These are phyloP conservation scores for Diaporthe vaccinii DNA, from an alignment of 2,329 filamentous ascomycete genomes.

Conservation along the genomic window DNA sequence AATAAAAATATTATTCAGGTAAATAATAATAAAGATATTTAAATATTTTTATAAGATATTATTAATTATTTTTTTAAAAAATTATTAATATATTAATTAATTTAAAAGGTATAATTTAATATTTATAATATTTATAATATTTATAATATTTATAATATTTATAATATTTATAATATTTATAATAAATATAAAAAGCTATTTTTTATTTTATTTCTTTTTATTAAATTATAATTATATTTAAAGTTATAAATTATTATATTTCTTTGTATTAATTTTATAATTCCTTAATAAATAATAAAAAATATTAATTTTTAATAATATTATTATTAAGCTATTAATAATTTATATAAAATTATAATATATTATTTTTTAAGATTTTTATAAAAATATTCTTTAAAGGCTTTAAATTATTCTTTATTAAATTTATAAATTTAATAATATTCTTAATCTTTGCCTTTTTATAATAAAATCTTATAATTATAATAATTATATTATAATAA, in stretches of 20 bases:
- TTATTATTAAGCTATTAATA: conserved; percentile 17
- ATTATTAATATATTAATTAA: neutral
- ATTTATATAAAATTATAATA: conserved; percentile 9
- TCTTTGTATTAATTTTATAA: neutral
- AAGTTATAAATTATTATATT: conserved; percentile 18
- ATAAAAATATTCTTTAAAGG: neutral
- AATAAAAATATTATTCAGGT: neutral
- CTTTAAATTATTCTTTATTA: too few species aligned
- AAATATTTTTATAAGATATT: neutral
- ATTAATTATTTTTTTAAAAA: conserved; percentile 2
- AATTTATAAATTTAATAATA: too few species aligned
- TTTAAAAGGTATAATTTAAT: neutral
- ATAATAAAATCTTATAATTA: too few species aligned
- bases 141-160: neutral
- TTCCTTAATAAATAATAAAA: neutral
- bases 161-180: neutral
- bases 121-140: neutral
- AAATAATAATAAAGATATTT: neutral
- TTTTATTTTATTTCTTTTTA: neutral
- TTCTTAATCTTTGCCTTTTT: too few species aligned
- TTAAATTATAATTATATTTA: neutral
- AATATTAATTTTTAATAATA: conserved; percentile 17
- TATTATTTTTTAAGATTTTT: neutral
- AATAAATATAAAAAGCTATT: conserved; percentile 7
- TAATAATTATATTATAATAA: too few species aligned